Evolutionary conservation across 2,329 filamentous ascomycete genomes (phyloP).

Genomic region (Colletotrichum agaves): DNA sequence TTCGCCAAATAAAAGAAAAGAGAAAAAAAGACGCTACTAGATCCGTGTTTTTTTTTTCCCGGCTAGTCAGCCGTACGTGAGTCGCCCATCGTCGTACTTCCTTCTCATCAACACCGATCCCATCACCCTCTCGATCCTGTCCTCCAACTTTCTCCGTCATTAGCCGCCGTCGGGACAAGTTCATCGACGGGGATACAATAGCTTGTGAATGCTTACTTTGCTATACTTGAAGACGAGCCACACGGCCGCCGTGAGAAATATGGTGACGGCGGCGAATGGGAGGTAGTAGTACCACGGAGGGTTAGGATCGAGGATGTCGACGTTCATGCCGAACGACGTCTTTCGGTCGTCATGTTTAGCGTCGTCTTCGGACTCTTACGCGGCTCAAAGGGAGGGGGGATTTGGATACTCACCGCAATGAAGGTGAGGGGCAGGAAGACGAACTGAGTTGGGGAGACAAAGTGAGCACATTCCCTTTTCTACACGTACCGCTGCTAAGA

Average conservation of each 20-base stretch:
- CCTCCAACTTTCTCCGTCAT: not conserved
- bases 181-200: too few relatives aligned
- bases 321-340: not conserved
- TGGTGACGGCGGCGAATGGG: not conserved
- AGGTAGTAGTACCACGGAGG: not conserved
- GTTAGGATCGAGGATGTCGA: not conserved
- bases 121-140: not conserved
- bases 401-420: not conserved
- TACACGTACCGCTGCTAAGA: too few relatives aligned
- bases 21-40: too few relatives aligned
- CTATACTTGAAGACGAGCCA: not conserved
- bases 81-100: not conserved
- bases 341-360: not conserved
- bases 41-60: too few relatives aligned
- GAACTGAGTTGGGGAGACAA: not conserved
- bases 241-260: not conserved
- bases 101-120: not conserved
- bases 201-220: not conserved
- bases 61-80: rapidly evolving
- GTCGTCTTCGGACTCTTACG: not conserved
- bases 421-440: not conserved
- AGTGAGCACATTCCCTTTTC: too few relatives aligned
- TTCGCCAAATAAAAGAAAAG: too few relatives aligned
- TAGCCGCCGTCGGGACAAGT: not conserved
- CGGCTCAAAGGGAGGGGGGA: not conserved